phyloP scores from a whole-genome alignment of 768 basidiomycete species.

The Lactifluus echinatus region DNA sequence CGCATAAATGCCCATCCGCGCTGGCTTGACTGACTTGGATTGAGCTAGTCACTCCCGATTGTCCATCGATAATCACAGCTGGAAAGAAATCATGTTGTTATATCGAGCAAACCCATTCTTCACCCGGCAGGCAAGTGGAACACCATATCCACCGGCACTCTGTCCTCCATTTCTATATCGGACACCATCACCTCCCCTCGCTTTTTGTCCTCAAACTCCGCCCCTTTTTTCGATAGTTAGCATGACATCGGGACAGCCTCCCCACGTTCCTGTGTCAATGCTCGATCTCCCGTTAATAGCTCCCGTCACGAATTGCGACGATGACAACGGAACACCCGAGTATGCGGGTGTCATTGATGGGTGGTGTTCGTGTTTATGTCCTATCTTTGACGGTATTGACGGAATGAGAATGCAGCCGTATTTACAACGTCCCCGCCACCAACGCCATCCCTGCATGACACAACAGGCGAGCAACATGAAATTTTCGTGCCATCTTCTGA shows the following conservation, averaged over 20 bases:
- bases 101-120: conserved; percentile 3
- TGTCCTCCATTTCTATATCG: neutral
- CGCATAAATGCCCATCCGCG: neutral
- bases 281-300: neutral
- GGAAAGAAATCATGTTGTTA: neutral
- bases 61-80: neutral
- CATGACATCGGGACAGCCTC: neutral
- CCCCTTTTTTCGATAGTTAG: conserved; percentile 1
- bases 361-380: conserved; percentile 2
- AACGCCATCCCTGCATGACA: neutral
- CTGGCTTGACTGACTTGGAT: neutral
- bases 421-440: neutral
- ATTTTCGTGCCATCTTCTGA: conserved; percentile 1
- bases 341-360: neutral
- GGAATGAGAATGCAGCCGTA: neutral
- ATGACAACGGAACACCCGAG: neutral
- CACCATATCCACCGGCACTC: neutral
- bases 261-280: neutral
- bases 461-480: neutral
- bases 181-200: conserved; percentile 1
- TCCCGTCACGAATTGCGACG: neutral
- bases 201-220: neutral
- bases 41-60: neutral
- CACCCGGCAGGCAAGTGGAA: neutral
- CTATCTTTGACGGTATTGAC: neutral